Evolutionary conservation across 164 flowering plant species (phyloP).

Genomic region (Tetracentron sinense): DNA sequence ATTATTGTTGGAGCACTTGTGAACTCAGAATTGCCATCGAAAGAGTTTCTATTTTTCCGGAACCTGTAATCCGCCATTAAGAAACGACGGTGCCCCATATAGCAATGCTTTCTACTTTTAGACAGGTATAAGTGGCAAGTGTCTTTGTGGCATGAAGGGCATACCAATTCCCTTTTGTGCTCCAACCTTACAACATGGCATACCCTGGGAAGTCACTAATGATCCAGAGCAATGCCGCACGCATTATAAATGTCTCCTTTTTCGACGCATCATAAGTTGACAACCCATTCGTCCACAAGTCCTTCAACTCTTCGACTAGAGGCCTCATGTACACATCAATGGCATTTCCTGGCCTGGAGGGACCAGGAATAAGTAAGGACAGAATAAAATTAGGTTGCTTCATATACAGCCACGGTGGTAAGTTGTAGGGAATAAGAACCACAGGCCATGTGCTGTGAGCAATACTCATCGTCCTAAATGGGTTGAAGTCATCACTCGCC

Average conservation of each 20-base stretch:
- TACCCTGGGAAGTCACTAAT: conserved; percentile 20
- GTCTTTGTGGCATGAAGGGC: conserved; percentile 12
- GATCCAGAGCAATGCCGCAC: conserved; percentile 18
- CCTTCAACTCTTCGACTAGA: conserved; percentile 15
- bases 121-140: conserved; percentile 3
- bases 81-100: conserved; percentile 19
- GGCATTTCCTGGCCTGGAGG: conserved; percentile 3
- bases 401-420: conserved; percentile 18
- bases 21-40: not conserved
- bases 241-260: conserved; percentile 7
- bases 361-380: conserved; percentile 14
- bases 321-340: conserved; percentile 22
- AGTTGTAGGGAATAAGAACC: conserved; percentile 8
- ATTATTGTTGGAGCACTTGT: not conserved
- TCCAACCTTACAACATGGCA: conserved; percentile 17
- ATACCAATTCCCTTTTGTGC: conserved; percentile 11
- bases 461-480: conserved; percentile 18
- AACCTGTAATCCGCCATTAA: not conserved
- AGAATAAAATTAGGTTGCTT: conserved; percentile 10
- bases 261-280: conserved; percentile 14
- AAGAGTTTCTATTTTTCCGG: not conserved
- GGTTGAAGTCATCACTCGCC: conserved; percentile 29
- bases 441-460: conserved; percentile 15
- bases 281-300: conserved; percentile 4
- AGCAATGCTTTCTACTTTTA: conserved; percentile 3